phyloP scores from a whole-genome alignment of 257 asterid genomes.

The Solanum tarijense region DNA sequence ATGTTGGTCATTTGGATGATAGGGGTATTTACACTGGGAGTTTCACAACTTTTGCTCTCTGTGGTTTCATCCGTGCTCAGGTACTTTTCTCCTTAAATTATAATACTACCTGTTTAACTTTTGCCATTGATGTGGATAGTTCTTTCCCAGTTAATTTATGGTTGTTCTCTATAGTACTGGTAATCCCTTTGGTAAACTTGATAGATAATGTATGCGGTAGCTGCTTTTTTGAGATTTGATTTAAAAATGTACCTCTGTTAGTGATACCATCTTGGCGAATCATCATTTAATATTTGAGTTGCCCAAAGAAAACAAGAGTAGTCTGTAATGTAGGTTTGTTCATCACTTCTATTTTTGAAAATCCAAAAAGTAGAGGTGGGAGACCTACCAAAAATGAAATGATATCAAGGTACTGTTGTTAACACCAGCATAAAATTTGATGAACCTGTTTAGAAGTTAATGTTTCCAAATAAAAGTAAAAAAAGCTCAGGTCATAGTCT shows the following conservation, averaged over 20 bases:
- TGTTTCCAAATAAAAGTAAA: neutral
- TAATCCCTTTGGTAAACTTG: neutral
- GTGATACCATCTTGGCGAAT: neutral
- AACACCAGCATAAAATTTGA: neutral
- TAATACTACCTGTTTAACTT: neutral
- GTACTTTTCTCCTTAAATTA: conserved; percentile 1
- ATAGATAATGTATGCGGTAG: neutral
- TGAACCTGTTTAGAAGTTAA: neutral
- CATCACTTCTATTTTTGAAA: neutral
- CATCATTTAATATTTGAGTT: neutral
- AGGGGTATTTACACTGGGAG: conserved; percentile 52
- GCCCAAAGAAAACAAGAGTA: neutral
- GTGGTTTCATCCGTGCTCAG: conserved; percentile 92
- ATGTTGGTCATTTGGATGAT: conserved; percentile 75
- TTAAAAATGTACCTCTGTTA: neutral
- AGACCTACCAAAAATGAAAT: neutral
- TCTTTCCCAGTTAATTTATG: neutral
- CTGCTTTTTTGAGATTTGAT: neutral
- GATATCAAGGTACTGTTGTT: neutral
- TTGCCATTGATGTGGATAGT: neutral
- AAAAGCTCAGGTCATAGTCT: neutral
- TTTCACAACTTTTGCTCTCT: conserved; percentile 69
- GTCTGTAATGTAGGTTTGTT: neutral
- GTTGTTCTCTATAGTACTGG: neutral
- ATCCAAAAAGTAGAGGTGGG: neutral